Evolutionary conservation across 1,284 basidiomycete species (phyloP).

Genomic region (Mycena sp.): DNA sequence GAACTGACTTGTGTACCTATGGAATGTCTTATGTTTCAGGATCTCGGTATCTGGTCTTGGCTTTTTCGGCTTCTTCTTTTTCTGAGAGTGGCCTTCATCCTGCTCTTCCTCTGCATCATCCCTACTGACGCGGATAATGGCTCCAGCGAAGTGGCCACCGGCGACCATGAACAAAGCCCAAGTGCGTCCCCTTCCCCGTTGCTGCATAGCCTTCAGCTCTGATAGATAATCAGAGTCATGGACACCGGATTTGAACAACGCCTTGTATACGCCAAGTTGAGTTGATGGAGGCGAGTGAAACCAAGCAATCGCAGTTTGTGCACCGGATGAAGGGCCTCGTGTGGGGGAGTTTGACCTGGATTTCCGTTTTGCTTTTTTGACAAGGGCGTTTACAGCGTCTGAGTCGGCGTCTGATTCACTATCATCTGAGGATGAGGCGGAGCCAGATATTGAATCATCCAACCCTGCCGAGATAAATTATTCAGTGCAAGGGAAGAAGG

Average conservation of each 20-base stretch:
- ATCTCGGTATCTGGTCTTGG: conserved; percentile 80
- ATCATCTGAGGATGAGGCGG: conserved; percentile 78
- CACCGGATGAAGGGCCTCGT: conserved; percentile 49
- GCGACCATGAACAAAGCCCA: conserved; percentile 98
- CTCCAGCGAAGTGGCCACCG: conserved; percentile 97
- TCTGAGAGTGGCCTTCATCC: conserved; percentile 46
- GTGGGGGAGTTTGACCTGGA: conserved; percentile 60
- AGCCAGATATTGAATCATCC: conserved; percentile 91
- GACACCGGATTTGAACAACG: conserved; percentile 65
- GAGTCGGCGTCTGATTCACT: conserved; percentile 61
- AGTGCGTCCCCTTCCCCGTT: conserved; percentile 64
- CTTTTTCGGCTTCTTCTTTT: conserved; percentile 65
- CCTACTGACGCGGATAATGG: conserved; percentile 79
- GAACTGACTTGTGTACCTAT: conserved; percentile 93
- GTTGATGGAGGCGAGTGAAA: conserved; percentile 87
- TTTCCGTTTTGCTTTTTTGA: conserved; percentile 67
- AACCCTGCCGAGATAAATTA: conserved; percentile 60
- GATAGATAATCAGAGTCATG: conserved; percentile 56
- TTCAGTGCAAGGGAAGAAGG: not conserved
- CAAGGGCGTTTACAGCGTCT: conserved; percentile 71
- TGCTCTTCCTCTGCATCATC: conserved; percentile 55
- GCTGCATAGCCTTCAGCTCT: conserved; percentile 76
- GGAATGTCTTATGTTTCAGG: conserved; percentile 95
- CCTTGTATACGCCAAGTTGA: conserved; percentile 90
- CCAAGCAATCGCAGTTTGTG: conserved; percentile 87